Base-by-base conservation (phyloP, 306 rosid species). In the Sesbania bispinosa region DNA sequence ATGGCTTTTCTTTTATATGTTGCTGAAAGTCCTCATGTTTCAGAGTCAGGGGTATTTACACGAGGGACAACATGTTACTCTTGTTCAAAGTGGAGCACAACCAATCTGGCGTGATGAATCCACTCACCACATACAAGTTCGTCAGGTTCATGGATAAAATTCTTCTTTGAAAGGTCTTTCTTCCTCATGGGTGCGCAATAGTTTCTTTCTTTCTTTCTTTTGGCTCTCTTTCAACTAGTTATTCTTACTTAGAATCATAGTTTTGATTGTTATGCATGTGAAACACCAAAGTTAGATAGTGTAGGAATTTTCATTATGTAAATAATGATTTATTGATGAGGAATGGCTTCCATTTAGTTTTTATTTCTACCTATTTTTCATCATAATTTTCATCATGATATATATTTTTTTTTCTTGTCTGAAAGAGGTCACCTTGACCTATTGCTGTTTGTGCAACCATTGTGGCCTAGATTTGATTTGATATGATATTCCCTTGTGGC, bases 71-170 rank as follows among this genome's bases (percentile, higher is more conserved):
- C 45, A 73, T 77, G 96, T 91, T 36, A 91, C 97, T 8, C 89
- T 94, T 51, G 99, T 94, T 60, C 99, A 94, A 87, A 94, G 99
- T 69, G 99, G 96, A 36, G 95, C 91, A 35, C 97, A 89, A 71
- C 95, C 96, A 74, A 94, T 94, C 67, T 94, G 99, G 99, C 96
- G 96, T 6, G 43, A 75, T 51, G 91, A 91, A 74, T 94, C 96
- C 51, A 89, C 89, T 69, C 99, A 94, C 68, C 96, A 89, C 77
- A 89, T 94, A 60, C 96, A 94, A 94, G 95, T 91, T 50, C 97
- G 98, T 11, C 47, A 81, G 82, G 89, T 94, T 77, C 86, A 58
- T 58, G 82, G 83, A 66, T 93, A 85, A 87, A 55, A 59, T 74
- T 76, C 15, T 54, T 74, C 51, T 60, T 45, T 53, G 18, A 78